Base-by-base conservation (phyloP, 2,329 filamentous ascomycete genomes). In the Cladobotryum protrusum region DNA sequence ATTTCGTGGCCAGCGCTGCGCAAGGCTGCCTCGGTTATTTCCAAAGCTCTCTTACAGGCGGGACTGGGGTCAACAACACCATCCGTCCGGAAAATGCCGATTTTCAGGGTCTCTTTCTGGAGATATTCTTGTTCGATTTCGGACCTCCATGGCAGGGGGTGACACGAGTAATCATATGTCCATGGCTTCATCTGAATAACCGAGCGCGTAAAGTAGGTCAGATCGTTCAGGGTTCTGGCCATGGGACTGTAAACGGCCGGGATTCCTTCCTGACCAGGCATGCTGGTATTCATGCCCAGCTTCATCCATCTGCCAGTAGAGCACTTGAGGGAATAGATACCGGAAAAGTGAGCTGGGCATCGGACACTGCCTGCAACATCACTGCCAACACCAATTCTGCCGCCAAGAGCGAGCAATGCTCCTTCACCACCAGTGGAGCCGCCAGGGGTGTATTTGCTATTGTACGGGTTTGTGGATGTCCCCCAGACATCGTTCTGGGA, bases 301-400 rank as follows among this genome's bases (percentile, higher is more conserved):
- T 95, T 95, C 1, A 89, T 89, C 89, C 91, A 96, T 44, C 91
- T 79, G 2, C 92, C 91, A 1, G 88, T 95, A 3, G 87, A 91
- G 69, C 91, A 96, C 34, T 87, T 82, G 19, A 96, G 71, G 15
- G 86, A 86, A 67, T 95, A 96, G 64, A 92, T 89, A 8, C 91
- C 91, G 2, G 87, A 87, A 72, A 90, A 96, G 59, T 95, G 89
- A 5, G 91, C 92, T 0, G 91, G 92, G 2, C 81, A 85, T 47
- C 91, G 80, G 5, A 96, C 90, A 14, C 87, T 93, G 29, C 92
- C 91, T 13, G 90, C 91, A 14, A 96, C 90, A 66, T 96, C 91
- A 43, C 86, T 91, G 9, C 91, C 92, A 57, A 96, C 86, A 37
- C 91, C 91, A 53, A 96, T 95, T 36, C 90, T 78, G 42, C 89